These are phyloP conservation scores for Phytophthora rubi DNA, from an alignment of 352 stramenopile genomes.

Conservation along the genomic window DNA sequence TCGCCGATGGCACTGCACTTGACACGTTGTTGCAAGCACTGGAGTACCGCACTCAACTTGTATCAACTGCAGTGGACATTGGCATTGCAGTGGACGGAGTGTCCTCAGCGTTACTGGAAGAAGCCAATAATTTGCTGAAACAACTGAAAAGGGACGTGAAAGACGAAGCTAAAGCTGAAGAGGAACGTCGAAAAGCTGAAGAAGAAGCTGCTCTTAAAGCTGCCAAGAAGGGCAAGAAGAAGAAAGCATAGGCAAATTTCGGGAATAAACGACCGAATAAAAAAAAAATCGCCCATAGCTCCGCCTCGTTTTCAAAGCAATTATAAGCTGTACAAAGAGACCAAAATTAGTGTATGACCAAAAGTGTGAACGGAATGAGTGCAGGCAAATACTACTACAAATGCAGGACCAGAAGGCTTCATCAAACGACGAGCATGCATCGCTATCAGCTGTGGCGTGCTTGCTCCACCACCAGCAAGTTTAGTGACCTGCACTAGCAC, in stretches of 20 bases:
- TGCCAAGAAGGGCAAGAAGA: slow-evolving; percentile 85
- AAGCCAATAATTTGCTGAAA: slow-evolving; percentile 62
- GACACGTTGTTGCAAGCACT: slow-evolving; percentile 73
- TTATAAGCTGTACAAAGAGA: too few species aligned
- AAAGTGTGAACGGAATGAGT: too few species aligned
- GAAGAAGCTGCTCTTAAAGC: slow-evolving; percentile 78
- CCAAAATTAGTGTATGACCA: too few species aligned
- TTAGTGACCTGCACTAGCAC: too few species aligned
- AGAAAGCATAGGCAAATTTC: slow-evolving; percentile 58
- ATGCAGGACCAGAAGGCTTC: too few species aligned
- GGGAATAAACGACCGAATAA: too few species aligned
- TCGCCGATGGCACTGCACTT: slow-evolving; percentile 53
- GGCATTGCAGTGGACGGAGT: slow-evolving; percentile 55
- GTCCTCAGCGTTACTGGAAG: slow-evolving; percentile 62
- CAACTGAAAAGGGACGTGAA: slow-evolving; percentile 86
- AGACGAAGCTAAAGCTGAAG: slow-evolving; percentile 77
- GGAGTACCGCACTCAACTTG: slow-evolving; percentile 60
- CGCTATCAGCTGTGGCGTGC: too few species aligned
- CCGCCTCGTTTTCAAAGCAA: too few species aligned
- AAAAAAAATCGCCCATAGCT: too few species aligned
- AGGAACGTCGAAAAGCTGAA: slow-evolving; percentile 72
- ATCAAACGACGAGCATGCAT: too few species aligned
- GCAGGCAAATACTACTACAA: too few species aligned
- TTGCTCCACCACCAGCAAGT: too few species aligned
- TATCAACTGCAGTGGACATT: slow-evolving; percentile 60